phyloP scores from a whole-genome alignment of 2,329 filamentous ascomycete species.

The Aspergillus sergii region DNA sequence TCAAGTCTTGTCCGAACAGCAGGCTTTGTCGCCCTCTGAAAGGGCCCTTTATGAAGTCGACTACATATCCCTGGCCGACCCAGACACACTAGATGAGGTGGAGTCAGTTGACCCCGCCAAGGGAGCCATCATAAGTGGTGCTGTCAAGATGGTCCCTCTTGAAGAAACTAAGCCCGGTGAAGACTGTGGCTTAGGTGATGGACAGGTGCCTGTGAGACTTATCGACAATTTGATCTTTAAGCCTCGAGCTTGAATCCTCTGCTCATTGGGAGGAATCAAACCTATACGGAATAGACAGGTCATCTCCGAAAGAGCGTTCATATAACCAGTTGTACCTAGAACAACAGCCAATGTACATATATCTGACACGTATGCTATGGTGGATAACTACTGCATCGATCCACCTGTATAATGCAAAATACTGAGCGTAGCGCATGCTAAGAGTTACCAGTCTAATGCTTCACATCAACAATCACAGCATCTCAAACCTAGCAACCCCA shows the following conservation, averaged over 20 bases:
- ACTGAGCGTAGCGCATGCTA: not conserved
- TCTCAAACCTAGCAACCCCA: not conserved
- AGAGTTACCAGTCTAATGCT: not conserved
- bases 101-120: constrained; percentile 66
- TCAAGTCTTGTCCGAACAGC: constrained; percentile 62
- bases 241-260: constrained; percentile 25
- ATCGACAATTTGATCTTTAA: constrained; percentile 89
- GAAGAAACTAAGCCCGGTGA: constrained; percentile 71
- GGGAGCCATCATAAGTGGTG: constrained; percentile 86
- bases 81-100: constrained; percentile 78
- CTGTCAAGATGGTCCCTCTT: constrained; percentile 84
- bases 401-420: not conserved
- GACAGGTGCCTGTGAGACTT: constrained; percentile 75
- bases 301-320: not conserved
- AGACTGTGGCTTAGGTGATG: constrained; percentile 69
- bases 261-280: not conserved
- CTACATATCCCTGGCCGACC: constrained; percentile 89
- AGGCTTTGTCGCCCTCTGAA: constrained; percentile 58
- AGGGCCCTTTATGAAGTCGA: constrained; percentile 80
- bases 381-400: not conserved
- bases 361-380: not conserved
- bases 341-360: not conserved
- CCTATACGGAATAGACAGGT: not conserved
- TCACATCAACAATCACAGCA: not conserved
- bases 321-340: not conserved